These are phyloP conservation scores for Lichtheimia ornata DNA, from an alignment of 371 early-diverging fungal genomes.

Conservation along the genomic window DNA sequence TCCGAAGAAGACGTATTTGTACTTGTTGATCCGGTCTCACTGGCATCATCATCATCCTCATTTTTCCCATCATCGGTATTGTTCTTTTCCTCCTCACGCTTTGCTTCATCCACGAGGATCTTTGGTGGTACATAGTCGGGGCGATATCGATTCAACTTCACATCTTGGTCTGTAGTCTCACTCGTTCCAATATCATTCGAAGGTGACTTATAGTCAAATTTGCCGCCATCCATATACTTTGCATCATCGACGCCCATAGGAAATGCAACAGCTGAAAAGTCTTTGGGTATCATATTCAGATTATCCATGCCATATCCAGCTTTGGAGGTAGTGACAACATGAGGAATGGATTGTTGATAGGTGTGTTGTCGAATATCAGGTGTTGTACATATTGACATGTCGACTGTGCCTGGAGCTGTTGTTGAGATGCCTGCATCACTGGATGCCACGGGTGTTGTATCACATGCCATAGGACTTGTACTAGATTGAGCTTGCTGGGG, in stretches of 20 bases:
- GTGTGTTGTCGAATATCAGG: slow-evolving; percentile 5
- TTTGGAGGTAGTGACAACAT: background rate
- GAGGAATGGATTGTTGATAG: background rate
- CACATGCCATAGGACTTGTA: slow-evolving; percentile 7
- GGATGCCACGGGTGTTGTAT: slow-evolving; percentile 8
- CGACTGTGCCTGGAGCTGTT: slow-evolving; percentile 7
- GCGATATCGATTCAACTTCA: slow-evolving; percentile 21
- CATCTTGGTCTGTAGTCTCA: slow-evolving; percentile 3
- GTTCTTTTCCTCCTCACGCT: background rate
- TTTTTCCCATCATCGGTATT: slow-evolving; percentile 1
- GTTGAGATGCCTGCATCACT: slow-evolving; percentile 14
- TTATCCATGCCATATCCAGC: slow-evolving; percentile 1
- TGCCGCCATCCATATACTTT: slow-evolving; percentile 45
- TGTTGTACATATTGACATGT: slow-evolving; percentile 8
- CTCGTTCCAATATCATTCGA: background rate
- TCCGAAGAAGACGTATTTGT: background rate
- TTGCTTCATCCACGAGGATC: slow-evolving; percentile 8
- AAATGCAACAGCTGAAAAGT: slow-evolving; percentile 40
- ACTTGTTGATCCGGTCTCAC: slow-evolving; percentile 13
- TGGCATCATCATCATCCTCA: slow-evolving; percentile 8
- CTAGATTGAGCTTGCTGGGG: too few relatives aligned
- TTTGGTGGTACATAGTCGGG: slow-evolving; percentile 40
- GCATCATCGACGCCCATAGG: slow-evolving; percentile 34
- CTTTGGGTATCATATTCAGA: slow-evolving; percentile 22
- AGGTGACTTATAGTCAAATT: slow-evolving; percentile 31